A percentile compares a stretch with the other conserved stretches of the same genome.
phyloP scores from a whole-genome alignment of 139 green algal genomes.

The Closterium sp. region DNA sequence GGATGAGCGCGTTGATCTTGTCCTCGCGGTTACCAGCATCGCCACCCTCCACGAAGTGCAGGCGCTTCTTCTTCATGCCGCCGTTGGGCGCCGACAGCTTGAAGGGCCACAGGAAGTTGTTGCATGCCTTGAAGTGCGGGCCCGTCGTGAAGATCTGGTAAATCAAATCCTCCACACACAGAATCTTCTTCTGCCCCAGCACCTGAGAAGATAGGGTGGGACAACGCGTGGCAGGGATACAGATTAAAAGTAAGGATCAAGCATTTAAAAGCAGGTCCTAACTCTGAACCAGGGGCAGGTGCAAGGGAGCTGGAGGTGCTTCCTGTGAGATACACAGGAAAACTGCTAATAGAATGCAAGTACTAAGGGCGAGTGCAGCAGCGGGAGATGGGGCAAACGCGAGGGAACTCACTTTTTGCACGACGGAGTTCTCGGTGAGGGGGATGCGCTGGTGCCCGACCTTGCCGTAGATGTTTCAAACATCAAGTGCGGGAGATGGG shows the following conservation, averaged over 20 bases:
- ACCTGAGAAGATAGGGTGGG: background rate
- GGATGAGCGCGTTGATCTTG: conserved; percentile 96
- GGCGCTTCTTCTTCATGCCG: conserved; percentile 89
- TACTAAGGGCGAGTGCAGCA: too few species aligned
- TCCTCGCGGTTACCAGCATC: conserved; percentile 93
- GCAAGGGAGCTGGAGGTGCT: too few species aligned
- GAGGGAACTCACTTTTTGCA: conserved; percentile 66
- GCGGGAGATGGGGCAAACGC: too few species aligned
- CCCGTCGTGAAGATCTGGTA: conserved; percentile 96
- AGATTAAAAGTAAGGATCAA: too few species aligned
- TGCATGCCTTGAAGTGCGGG: conserved; percentile 93
- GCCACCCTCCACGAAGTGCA: conserved; percentile 97
- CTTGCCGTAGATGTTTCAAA: conserved; percentile 76
- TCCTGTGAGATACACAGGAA: too few species aligned
- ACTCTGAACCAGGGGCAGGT: too few species aligned
- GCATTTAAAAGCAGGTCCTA: too few species aligned
- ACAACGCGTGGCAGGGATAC: too few species aligned
- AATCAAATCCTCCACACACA: conserved; percentile 99
- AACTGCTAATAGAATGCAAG: too few species aligned
- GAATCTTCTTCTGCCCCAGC: conserved; percentile 83
- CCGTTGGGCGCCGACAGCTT: conserved; percentile 84
- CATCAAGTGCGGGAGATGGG: too few species aligned
- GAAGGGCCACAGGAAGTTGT: conserved; percentile 99
- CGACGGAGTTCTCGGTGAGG: conserved; percentile 95
- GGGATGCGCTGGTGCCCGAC: conserved; percentile 87